Evolutionary conservation across 306 rosid genomes (phyloP).

Genomic region (Castanea sativa): DNA sequence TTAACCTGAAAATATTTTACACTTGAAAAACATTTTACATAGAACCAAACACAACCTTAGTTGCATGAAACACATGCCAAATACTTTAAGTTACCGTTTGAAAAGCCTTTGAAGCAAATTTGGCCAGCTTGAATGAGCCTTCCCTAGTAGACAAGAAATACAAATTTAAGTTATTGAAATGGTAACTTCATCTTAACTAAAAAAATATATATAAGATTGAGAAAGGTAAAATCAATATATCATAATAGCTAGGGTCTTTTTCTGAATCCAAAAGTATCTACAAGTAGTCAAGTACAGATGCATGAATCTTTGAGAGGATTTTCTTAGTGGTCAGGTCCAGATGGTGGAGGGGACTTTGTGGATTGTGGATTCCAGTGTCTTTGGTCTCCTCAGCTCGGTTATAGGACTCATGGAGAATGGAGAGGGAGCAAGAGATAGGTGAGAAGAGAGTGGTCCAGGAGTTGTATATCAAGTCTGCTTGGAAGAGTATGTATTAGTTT

Average conservation of each 20-base stretch:
- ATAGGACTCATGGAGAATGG: conserved; percentile 43
- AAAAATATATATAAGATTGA: neutral
- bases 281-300: neutral
- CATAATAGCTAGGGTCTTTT: too few relatives aligned
- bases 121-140: conserved; percentile 9
- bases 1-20: too few relatives aligned
- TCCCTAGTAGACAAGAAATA: neutral
- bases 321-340: neutral
- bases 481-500: conserved; percentile 33
- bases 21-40: too few relatives aligned
- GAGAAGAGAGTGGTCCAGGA: conserved; percentile 35
- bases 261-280: neutral
- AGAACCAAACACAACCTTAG: too few relatives aligned
- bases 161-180: too few relatives aligned
- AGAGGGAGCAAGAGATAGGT: conserved; percentile 35
- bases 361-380: conserved; percentile 35
- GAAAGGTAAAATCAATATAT: too few relatives aligned
- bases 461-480: conserved; percentile 49
- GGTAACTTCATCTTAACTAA: too few relatives aligned
- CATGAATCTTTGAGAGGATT: neutral
- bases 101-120: neutral
- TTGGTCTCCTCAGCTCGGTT: conserved; percentile 40
- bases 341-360: conserved; percentile 32
- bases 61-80: neutral
- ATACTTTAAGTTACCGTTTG: neutral